Base-by-base conservation (phyloP, 108 stramenopile species). In the Cyclostephanos tholiformis region DNA sequence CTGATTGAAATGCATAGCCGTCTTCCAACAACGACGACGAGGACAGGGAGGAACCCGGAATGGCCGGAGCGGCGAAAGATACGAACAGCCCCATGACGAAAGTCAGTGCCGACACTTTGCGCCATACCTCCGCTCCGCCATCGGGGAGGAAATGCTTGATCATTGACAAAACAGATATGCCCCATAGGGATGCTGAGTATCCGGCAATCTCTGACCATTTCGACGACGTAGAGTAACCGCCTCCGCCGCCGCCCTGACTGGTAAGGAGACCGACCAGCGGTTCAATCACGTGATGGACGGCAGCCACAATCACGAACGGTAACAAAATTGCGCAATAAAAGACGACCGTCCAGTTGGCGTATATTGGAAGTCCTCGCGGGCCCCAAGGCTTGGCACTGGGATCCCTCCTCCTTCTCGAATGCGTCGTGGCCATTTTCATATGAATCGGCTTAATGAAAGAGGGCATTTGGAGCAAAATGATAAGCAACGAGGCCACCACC, bases 141-240 rank as follows among this genome's bases (percentile, higher is more conserved):
- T 91, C 90, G 19, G 92, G 92, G 46, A 93, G 80, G 57, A 82
- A 88, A 63, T 87, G 84, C 53, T 89, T 91, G 16, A 89, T 60
- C 87, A 85, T 89, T 25, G 82, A 84, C 41, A 93, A 75, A 38
- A 69, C 76, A n/a, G 90, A 84, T 10, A 89, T 63, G 9, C 89
- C 92, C 89, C 92, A 93, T 59, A 93, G 46, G 38, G 88, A 51
- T 10, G 79, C 16, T 7, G 86, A 85, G 46, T 74, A 85, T 32
- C 91, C 91, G 58, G 87, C 32, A n/a, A 86, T 70, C 61, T 90
- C 91, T 19, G 88, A 88, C 4, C 84, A 63, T 43, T 85, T 86
- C n/a, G 87, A 85, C 11, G 77, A 74, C 22, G 77, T 61, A 20
- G 50, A 65, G 75, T 87, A 89, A 53, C 75, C 88, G 10, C n/a